phyloP scores from a whole-genome alignment of 805 yeast species.

The Lipomyces sp. region DNA sequence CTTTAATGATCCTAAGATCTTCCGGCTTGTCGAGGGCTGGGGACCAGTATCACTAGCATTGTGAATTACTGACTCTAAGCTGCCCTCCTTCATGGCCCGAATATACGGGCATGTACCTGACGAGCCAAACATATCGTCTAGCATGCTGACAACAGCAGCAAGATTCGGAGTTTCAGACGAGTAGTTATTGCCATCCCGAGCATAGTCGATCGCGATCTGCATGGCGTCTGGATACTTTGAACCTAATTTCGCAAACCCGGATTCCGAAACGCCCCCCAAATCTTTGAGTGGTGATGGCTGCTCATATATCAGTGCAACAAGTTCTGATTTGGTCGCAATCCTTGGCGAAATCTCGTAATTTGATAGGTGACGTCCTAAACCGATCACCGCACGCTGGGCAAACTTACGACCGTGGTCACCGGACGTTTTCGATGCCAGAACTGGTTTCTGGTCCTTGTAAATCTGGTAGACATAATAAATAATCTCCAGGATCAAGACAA shows the following conservation, averaged over 20 bases:
- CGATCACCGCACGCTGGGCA: not conserved
- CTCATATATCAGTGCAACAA: not conserved
- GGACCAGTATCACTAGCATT: not conserved
- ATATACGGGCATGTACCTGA: constrained; percentile 2
- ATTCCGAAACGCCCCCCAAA: not conserved
- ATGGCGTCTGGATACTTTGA: not conserved
- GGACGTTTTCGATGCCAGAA: not conserved
- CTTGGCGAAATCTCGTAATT: not conserved
- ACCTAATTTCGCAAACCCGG: not conserved
- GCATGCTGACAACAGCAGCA: not conserved
- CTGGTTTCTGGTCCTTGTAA: not conserved
- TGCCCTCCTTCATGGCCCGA: not conserved
- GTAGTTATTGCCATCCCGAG: not conserved
- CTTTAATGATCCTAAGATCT: not conserved
- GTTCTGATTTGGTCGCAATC: not conserved
- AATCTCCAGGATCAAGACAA: not conserved
- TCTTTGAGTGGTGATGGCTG: not conserved
- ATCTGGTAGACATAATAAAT: not conserved
- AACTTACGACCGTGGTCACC: not conserved
- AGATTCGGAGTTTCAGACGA: not conserved
- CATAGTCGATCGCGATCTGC: not conserved
- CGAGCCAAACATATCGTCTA: not conserved
- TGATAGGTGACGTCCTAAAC: not conserved
- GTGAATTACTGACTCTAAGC: not conserved
- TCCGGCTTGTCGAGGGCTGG: not conserved